phyloP scores from a whole-genome alignment of 352 stramenopile species.

The Nothophytophthora sp. region DNA sequence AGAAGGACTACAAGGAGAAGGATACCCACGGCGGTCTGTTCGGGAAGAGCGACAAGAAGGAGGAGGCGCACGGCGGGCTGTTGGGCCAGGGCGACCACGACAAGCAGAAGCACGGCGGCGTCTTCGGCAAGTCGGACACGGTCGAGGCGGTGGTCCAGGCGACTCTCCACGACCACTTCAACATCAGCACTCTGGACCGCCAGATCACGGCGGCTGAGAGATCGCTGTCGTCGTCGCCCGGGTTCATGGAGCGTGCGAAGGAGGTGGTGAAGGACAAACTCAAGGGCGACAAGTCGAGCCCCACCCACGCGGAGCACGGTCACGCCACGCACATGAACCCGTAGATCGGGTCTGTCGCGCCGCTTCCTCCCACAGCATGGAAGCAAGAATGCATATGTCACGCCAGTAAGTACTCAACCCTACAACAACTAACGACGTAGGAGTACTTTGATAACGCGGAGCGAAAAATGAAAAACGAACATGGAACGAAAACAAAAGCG shows the following conservation, averaged over 20 bases:
- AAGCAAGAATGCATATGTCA: no score
- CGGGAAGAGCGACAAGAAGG: conserved; percentile 6
- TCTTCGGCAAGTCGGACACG: conserved; percentile 12
- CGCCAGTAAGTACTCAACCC: no score
- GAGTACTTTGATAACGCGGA: no score
- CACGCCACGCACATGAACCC: no score
- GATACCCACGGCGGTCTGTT: conserved; percentile 8
- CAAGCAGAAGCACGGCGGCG: not conserved
- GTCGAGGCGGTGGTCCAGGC: conserved; percentile 21
- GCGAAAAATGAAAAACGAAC: no score
- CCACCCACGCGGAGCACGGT: not conserved
- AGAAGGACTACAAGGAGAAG: conserved; percentile 11
- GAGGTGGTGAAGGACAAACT: conserved; percentile 22
- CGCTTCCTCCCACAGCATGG: no score
- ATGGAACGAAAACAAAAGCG: no score
- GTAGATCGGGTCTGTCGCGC: no score
- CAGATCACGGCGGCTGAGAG: conserved; percentile 21
- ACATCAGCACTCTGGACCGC: conserved; percentile 15
- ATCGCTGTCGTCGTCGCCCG: conserved; percentile 10
- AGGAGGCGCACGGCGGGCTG: not conserved
- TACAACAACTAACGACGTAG: no score
- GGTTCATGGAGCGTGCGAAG: conserved; percentile 20
- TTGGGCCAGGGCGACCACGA: conserved; percentile 1
- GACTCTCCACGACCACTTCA: conserved; percentile 22
- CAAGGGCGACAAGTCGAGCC: conserved; percentile 17